Evolutionary conservation across 164 flowering plant species (phyloP).

Genomic region (Nymphaea thermarum): DNA sequence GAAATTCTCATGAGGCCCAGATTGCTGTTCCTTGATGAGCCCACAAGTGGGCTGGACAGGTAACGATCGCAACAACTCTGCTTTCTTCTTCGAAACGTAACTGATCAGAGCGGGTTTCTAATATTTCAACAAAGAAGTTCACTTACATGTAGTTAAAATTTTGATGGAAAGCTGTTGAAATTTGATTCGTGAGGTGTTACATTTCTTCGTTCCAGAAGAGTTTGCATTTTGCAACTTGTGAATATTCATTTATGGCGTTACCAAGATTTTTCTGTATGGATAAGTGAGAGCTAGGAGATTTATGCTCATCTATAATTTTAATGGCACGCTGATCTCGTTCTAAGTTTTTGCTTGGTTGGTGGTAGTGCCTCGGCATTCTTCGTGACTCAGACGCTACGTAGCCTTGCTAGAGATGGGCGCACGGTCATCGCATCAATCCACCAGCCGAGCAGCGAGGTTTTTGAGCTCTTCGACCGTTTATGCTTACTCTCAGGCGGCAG

Average conservation of each 20-base stretch:
- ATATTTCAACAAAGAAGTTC: too few relatives aligned
- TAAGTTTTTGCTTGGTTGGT: neutral
- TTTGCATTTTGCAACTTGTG: too few relatives aligned
- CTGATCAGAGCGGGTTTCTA: too few relatives aligned
- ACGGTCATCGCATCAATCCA: constrained; percentile 93
- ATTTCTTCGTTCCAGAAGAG: too few relatives aligned
- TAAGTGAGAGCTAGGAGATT: too few relatives aligned
- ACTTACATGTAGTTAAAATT: too few relatives aligned
- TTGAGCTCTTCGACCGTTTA: constrained; percentile 79
- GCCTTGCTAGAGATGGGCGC: constrained; percentile 73
- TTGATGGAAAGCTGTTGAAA: too few relatives aligned
- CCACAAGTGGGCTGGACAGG: constrained; percentile 96
- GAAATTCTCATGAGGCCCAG: constrained; percentile 90
- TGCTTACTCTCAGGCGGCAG: constrained; percentile 90
- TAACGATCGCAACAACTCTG: constrained; percentile 5
- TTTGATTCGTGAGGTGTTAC: too few relatives aligned
- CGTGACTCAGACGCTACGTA: constrained; percentile 79
- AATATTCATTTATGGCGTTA: too few relatives aligned
- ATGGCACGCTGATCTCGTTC: neutral
- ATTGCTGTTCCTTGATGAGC: constrained; percentile 90
- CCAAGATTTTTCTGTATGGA: too few relatives aligned
- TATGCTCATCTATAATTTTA: too few relatives aligned
- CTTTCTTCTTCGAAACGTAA: too few relatives aligned
- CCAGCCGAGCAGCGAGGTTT: constrained; percentile 96
- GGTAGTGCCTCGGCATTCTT: constrained; percentile 93